Evolutionary conservation across 352 stramenopile genomes (phyloP).

Genomic region (Globisporangium iwayamae): DNA sequence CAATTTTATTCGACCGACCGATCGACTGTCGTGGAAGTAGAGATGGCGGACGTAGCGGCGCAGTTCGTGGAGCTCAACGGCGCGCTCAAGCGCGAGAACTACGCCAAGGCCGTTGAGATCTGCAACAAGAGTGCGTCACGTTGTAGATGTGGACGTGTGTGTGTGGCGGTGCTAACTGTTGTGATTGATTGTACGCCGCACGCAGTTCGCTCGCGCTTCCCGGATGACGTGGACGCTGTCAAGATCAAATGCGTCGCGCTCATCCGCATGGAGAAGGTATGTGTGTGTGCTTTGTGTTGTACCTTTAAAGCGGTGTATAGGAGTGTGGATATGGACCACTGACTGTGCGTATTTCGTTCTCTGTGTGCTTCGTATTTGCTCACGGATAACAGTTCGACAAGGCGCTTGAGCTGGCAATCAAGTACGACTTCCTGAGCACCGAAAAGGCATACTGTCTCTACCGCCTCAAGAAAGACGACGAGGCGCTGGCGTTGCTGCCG

Average conservation of each 20-base stretch:
- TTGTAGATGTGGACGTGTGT: background rate
- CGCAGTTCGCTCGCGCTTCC: conserved; percentile 66
- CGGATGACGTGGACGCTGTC: conserved; percentile 72
- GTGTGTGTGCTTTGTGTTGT: background rate
- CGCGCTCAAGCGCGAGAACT: conserved; percentile 75
- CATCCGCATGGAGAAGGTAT: conserved; percentile 76
- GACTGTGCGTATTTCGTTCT: background rate
- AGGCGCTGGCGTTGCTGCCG: conserved; percentile 45
- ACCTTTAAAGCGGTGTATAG: background rate
- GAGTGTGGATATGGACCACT: background rate
- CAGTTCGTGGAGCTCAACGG: conserved; percentile 78
- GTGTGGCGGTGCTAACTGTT: background rate
- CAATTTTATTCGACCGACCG: background rate
- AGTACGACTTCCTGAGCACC: conserved; percentile 60
- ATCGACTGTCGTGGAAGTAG: background rate
- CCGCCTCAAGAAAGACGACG: conserved; percentile 71
- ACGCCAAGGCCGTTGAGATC: conserved; percentile 71
- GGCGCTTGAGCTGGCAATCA: conserved; percentile 66
- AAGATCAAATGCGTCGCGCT: conserved; percentile 82
- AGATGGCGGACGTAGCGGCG: conserved; percentile 33
- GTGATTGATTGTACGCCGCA: background rate
- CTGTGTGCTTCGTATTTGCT: background rate
- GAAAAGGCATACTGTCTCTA: conserved; percentile 83
- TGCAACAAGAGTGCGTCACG: conserved; percentile 79
- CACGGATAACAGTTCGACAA: conserved; percentile 70